Evolutionary conservation across 306 rosid genomes (phyloP).

Genomic region (Lagenaria siceraria): DNA sequence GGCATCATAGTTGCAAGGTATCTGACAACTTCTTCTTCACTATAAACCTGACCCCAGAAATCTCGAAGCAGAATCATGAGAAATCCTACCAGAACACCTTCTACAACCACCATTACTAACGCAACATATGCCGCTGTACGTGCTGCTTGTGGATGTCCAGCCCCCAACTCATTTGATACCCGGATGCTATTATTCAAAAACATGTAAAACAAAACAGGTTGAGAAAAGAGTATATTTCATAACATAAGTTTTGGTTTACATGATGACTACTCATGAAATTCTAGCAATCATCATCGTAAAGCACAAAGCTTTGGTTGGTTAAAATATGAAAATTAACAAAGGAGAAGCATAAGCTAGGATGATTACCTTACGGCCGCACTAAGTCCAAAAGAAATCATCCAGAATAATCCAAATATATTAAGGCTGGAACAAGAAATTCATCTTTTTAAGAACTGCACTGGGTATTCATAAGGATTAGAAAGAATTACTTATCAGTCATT

Average conservation of each 20-base stretch:
- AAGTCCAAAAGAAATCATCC: conserved; percentile 18
- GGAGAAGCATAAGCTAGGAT: too few species aligned
- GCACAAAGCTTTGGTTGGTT: too few species aligned
- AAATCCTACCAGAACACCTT: neutral
- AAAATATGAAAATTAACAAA: too few species aligned
- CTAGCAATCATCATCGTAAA: too few species aligned
- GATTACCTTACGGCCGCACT: conserved; percentile 11
- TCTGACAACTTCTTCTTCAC: conserved; percentile 1
- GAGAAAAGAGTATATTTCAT: too few species aligned
- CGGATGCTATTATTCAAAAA: neutral
- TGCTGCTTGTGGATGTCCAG: conserved; percentile 5
- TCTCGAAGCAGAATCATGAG: neutral
- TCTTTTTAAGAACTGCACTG: neutral
- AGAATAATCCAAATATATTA: conserved; percentile 8
- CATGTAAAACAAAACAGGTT: neutral
- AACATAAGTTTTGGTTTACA: too few species aligned
- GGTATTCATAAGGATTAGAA: neutral
- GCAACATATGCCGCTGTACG: neutral
- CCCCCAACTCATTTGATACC: conserved; percentile 10
- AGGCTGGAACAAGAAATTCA: conserved; percentile 6
- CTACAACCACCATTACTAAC: neutral
- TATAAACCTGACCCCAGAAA: conserved; percentile 3
- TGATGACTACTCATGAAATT: too few species aligned
- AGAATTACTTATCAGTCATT: neutral
- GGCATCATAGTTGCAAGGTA: conserved; percentile 5